Evolutionary conservation across 257 asterid genomes (phyloP), one percentile per base, ranked within the genome.

Genomic region (Solanum gracilifrons): DNA sequence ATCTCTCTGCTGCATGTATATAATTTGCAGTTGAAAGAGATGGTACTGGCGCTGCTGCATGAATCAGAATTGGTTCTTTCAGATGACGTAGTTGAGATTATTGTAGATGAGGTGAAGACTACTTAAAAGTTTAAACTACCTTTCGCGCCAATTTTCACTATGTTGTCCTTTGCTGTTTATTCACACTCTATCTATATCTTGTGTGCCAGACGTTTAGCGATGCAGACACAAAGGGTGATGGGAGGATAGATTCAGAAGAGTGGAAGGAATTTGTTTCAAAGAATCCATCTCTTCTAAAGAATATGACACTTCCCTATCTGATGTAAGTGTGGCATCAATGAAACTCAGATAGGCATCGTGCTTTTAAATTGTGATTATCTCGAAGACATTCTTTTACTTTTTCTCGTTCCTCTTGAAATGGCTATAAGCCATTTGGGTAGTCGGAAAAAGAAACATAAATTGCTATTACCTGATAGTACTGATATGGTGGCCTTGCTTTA

Each of bases 301-400:
- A 95, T 89, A 94, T 95, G 95, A 97, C 99, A 69, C 96, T 97
- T 88, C 97, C 99, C n/a, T 90, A 93, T 91, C 92, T 97, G 76
- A 94, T 93, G 99, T 95, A 79, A 89, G 96, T 88, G 48, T 58
- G 36, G 35, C 32, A 58, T 73, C 27, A 79, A 43, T 25, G 39
- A 27, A 43, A 79, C 62, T 77, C 62, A 25, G 25, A 13, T 25
- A n/a, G 32, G 48, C 75, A 36, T 33, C 35, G 1, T 76, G 82
- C 3, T 75, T 36, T 20, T 36, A 2, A 36, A 36, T 5, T 75
- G 10, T 41, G 60, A 77, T 41, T n/a, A 25, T 41, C 36, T 25
- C 4, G 25, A n/a, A 76, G 11, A 7, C 4, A 0, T 79, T 5
- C 85, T 43, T 79, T 27, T 41, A 25, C 16, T 13, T 79, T 77